Percentiles rank a stretch among this genome's conserved stretches.
Conservation (phyloP, 176 grass and related monocot genomes). For the Aechmea fasciata region DNA sequence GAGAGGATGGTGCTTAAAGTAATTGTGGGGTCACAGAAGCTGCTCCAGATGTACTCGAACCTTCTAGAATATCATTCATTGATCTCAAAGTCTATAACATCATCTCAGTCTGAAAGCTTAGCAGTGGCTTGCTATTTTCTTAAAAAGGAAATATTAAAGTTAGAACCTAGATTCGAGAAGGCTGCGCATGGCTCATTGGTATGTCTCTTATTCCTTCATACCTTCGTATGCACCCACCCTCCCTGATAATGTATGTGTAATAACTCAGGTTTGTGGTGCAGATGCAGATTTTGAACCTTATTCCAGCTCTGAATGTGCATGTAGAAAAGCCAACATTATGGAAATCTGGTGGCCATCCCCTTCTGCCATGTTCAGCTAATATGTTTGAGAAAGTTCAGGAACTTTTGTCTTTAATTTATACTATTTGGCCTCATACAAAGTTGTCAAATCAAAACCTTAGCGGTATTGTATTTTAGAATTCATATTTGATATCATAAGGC, state of each 20-base stretch:
- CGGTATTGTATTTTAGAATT: slow-evolving; percentile 32
- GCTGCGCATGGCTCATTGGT: slow-evolving; percentile 55
- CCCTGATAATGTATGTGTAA: slow-evolving; percentile 17
- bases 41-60: slow-evolving; percentile 39
- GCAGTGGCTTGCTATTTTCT: slow-evolving; percentile 69
- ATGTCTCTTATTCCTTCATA: slow-evolving; percentile 17
- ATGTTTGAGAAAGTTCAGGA: slow-evolving; percentile 54
- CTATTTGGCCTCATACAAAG: slow-evolving; percentile 48
- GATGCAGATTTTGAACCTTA: slow-evolving; percentile 53
- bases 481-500: slow-evolving; percentile 2
- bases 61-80: slow-evolving; percentile 75
- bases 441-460: slow-evolving; percentile 36
- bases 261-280: slow-evolving; percentile 29
- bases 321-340: slow-evolving; percentile 58
- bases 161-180: slow-evolving; percentile 34
- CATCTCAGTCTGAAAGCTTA: slow-evolving; percentile 49
- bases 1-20: slow-evolving; percentile 48
- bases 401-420: slow-evolving; percentile 46
- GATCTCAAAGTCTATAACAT: slow-evolving; percentile 59
- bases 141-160: slow-evolving; percentile 59
- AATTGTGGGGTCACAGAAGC: slow-evolving; percentile 34
- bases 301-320: slow-evolving; percentile 45
- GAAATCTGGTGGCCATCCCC: slow-evolving; percentile 68
- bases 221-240: neutral
- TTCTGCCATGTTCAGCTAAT: slow-evolving; percentile 48